A percentile compares a stretch with the other conserved stretches of the same genome.
phyloP scores from a whole-genome alignment of 441 rosid species.

The Kokia cookei region DNA sequence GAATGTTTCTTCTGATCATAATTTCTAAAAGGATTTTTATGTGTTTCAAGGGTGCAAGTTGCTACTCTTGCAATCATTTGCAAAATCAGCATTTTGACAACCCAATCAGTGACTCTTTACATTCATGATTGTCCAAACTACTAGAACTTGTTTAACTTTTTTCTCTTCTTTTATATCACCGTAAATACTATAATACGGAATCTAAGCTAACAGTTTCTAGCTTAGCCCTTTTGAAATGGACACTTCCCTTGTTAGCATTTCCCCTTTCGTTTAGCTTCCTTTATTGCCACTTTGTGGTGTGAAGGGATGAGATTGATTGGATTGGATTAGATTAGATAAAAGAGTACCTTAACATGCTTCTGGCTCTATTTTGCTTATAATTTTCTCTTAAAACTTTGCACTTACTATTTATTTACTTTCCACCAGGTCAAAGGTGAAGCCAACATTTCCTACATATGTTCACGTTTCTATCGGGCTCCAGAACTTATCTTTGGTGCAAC shows the following conservation, averaged over 20 bases:
- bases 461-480: slow-evolving; percentile 96
- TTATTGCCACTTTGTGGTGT: not conserved
- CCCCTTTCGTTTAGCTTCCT: not conserved
- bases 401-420: slow-evolving; percentile 13
- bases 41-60: not conserved
- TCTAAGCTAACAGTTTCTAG: not conserved
- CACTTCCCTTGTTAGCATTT: not conserved
- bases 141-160: not conserved
- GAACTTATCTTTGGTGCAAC: slow-evolving; percentile 99
- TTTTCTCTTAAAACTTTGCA: slow-evolving; percentile 1
- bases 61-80: not conserved
- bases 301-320: not conserved
- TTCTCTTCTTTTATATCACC: not conserved
- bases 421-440: slow-evolving; percentile 86
- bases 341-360: not conserved
- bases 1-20: not conserved
- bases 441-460: slow-evolving; percentile 91
- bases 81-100: not conserved
- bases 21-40: not conserved
- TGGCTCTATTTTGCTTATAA: not conserved
- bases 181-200: not conserved
- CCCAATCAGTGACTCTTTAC: not conserved
- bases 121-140: not conserved
- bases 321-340: not conserved
- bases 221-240: not conserved